Conservation (phyloP, 768 basidiomycete species). For the Pleurotus ostreatus region DNA sequence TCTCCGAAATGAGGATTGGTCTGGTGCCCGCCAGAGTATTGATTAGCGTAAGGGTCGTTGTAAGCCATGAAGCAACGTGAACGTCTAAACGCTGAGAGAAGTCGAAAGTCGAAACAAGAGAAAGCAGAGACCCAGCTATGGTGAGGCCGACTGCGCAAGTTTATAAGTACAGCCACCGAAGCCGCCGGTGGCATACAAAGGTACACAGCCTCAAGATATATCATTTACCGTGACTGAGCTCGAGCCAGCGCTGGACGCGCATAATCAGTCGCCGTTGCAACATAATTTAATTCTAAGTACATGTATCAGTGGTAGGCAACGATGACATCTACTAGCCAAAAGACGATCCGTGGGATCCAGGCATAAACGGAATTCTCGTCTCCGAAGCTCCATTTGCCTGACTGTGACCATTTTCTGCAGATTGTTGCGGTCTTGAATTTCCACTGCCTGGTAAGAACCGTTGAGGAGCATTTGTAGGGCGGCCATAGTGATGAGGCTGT, state of each 20-base stretch:
- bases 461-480: conserved; percentile 4
- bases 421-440: background rate
- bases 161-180: no score
- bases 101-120: background rate
- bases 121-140: background rate
- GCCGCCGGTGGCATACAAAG: no score
- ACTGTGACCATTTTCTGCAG: conserved; percentile 17
- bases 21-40: conserved; percentile 11
- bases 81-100: background rate
- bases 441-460: conserved; percentile 10
- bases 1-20: conserved; percentile 24
- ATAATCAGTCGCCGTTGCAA: no score
- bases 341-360: conserved; percentile 25
- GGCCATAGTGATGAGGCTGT: background rate
- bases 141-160: no score
- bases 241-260: no score
- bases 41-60: conserved; percentile 43
- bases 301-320: no score
- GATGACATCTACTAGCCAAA: background rate
- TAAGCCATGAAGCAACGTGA: conserved; percentile 38
- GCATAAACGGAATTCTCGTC: conserved; percentile 10
- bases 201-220: no score
- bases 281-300: no score
- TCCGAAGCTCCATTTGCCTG: no score
- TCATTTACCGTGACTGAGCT: no score